Percentiles rank a stretch among this genome's conserved stretches.
Conservation (phyloP, 176 grass and related monocot species). For the Areca catechu region DNA sequence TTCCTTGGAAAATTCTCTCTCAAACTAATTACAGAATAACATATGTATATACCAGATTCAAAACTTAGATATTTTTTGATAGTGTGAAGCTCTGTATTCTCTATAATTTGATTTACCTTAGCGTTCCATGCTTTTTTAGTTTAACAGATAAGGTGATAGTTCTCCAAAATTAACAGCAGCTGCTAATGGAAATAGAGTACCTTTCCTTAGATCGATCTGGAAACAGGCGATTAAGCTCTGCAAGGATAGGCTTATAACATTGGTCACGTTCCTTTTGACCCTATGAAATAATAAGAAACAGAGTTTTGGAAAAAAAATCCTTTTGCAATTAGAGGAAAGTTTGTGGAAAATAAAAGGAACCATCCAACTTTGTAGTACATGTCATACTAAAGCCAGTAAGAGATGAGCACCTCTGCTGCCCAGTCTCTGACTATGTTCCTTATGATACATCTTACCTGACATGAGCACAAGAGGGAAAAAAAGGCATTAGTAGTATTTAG, state of each 20-base stretch:
- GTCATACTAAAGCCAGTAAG: too few species aligned
- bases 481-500: neutral
- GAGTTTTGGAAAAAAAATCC: slow-evolving; percentile 6
- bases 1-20: neutral
- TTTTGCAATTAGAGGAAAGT: neutral
- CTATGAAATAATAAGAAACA: slow-evolving; percentile 25
- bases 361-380: neutral
- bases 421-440: slow-evolving; percentile 97
- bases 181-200: slow-evolving; percentile 22
- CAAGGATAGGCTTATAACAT: slow-evolving; percentile 90
- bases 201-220: slow-evolving; percentile 50
- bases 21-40: neutral
- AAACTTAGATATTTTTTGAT: too few species aligned
- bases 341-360: neutral
- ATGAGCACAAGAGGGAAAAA: slow-evolving; percentile 20
- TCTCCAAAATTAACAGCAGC: neutral
- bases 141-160: neutral
- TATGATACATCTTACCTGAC: slow-evolving; percentile 89
- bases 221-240: slow-evolving; percentile 80
- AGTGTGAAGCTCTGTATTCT: neutral
- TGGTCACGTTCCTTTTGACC: slow-evolving; percentile 89
- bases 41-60: neutral
- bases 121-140: too few species aligned
- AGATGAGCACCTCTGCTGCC: slow-evolving; percentile 69
- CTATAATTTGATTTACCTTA: neutral